Percentiles rank a stretch among this genome's conserved stretches.
phyloP scores from a whole-genome alignment of 2,329 filamentous ascomycete genomes.

The Canariomyces notabilis region DNA sequence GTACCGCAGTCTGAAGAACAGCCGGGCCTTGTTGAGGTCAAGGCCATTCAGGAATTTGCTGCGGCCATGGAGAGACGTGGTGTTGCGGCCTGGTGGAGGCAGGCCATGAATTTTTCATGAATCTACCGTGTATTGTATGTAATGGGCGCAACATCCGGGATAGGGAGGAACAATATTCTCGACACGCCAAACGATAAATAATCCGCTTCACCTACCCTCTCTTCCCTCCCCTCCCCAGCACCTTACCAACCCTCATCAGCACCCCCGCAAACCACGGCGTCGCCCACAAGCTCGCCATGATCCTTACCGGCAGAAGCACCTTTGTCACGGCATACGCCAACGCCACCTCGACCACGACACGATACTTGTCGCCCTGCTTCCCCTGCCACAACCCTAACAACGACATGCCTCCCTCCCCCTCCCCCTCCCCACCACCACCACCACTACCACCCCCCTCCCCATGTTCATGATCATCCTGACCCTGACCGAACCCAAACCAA shows the following conservation, averaged over 20 bases:
- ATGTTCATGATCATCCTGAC: slow-evolving; percentile 27
- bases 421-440: slow-evolving; percentile 30
- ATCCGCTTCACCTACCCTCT: neutral
- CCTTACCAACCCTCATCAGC: slow-evolving; percentile 41
- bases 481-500: slow-evolving; percentile 64
- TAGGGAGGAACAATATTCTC: neutral
- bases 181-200: neutral
- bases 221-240: slow-evolving; percentile 23
- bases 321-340: slow-evolving; percentile 92
- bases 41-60: slow-evolving; percentile 61
- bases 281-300: slow-evolving; percentile 75
- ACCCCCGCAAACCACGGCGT: slow-evolving; percentile 87
- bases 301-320: slow-evolving; percentile 69
- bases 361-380: slow-evolving; percentile 45
- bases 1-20: slow-evolving; percentile 2
- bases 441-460: slow-evolving; percentile 21
- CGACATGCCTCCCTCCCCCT: slow-evolving; percentile 24
- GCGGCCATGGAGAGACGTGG: slow-evolving; percentile 55
- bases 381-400: slow-evolving; percentile 33
- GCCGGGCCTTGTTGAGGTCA: slow-evolving; percentile 49
- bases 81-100: slow-evolving; percentile 61
- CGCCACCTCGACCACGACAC: slow-evolving; percentile 64
- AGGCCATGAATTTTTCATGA: slow-evolving; percentile 56
- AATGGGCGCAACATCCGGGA: neutral
- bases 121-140: neutral